Conservation (phyloP, 768 basidiomycete genomes). For the Mrakia frigida region DNA sequence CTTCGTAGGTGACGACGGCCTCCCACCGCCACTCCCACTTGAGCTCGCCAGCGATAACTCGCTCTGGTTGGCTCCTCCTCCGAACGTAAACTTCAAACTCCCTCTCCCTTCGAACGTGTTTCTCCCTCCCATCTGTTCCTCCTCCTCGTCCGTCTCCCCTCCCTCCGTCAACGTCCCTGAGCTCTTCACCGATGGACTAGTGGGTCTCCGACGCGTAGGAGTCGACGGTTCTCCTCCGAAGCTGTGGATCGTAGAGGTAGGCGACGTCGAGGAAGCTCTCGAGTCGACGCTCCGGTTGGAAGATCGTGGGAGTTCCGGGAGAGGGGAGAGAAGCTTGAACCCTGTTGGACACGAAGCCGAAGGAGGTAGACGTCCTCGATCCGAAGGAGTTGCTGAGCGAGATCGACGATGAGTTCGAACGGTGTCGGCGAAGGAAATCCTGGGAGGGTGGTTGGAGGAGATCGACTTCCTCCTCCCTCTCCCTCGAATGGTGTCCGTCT, state of each 20-base stretch:
- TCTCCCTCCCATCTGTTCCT: background rate
- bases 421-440: background rate
- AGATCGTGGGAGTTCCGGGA: slow-evolving; percentile 1
- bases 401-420: slow-evolving; percentile 20
- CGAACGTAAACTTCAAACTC: background rate
- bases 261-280: background rate
- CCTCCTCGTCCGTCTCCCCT: slow-evolving; percentile 25
- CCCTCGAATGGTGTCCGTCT: slow-evolving; percentile 17
- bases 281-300: background rate
- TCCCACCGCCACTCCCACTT: background rate
- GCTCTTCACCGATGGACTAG: background rate
- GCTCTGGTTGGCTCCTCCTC: background rate
- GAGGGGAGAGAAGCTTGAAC: slow-evolving; percentile 26
- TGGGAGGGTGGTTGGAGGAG: background rate
- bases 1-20: background rate
- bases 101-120: background rate
- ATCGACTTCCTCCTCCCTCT: background rate
- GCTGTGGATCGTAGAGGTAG: background rate
- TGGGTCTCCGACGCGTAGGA: background rate
- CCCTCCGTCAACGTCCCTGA: slow-evolving; percentile 2
- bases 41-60: background rate
- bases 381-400: slow-evolving; percentile 6
- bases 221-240: background rate
- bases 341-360: background rate
- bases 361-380: background rate